Percentiles rank a stretch among this genome's conserved stretches.
Evolutionary conservation across 2,329 filamentous ascomycete genomes (phyloP).

Genomic region (Botryotinia calthae): DNA sequence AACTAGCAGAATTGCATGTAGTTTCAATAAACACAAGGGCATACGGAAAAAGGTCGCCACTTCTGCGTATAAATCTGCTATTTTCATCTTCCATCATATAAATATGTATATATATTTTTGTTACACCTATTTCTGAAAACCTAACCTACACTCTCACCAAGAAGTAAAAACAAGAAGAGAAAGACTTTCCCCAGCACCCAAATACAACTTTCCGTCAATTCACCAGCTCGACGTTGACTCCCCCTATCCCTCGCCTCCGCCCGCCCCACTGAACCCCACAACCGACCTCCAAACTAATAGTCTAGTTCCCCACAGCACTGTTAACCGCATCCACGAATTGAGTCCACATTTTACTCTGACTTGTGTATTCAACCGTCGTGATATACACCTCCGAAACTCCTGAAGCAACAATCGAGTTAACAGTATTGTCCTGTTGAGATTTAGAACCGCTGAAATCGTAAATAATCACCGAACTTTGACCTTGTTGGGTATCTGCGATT

Average conservation of each 20-base stretch:
- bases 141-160: background rate
- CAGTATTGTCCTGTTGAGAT: background rate
- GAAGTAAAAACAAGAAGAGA: background rate
- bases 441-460: background rate
- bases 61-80: background rate
- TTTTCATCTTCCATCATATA: background rate
- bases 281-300: background rate
- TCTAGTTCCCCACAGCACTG: background rate
- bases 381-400: background rate
- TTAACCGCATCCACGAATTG: background rate
- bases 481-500: background rate
- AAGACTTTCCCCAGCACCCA: background rate
- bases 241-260: no score
- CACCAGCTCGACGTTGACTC: background rate
- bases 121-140: background rate
- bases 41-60: background rate
- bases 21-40: background rate
- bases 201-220: background rate
- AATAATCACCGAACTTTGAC: slow-evolving; percentile 3
- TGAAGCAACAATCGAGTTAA: background rate
- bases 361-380: slow-evolving; percentile 3
- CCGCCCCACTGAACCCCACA: background rate
- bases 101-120: background rate
- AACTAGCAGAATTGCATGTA: background rate
- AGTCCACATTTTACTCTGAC: slow-evolving; percentile 9